Evolutionary conservation across 2,329 filamentous ascomycete genomes (phyloP).

Genomic region (Ascosphaera aggregata): DNA sequence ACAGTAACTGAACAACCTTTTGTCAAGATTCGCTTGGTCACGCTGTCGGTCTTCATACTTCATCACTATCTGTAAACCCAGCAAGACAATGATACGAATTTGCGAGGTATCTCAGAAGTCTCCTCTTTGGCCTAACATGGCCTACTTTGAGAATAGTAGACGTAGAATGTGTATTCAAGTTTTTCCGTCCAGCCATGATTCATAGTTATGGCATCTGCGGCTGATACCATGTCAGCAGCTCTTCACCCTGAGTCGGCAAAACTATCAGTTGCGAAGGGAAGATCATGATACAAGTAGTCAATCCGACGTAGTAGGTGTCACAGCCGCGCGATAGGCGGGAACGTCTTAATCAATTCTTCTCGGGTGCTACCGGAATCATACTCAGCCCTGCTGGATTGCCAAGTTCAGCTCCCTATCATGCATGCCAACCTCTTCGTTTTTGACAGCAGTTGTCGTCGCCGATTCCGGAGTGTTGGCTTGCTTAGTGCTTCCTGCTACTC

Average conservation of each 20-base stretch:
- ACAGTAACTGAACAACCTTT: no score
- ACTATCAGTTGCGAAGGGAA: not conserved
- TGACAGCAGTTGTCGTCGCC: not conserved
- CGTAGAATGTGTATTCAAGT: no score
- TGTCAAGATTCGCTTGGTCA: no score
- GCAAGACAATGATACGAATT: no score
- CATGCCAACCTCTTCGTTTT: not conserved
- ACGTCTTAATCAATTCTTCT: not conserved
- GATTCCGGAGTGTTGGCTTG: constrained; percentile 3
- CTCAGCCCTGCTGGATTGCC: not conserved
- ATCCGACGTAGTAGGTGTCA: not conserved
- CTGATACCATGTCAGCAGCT: not conserved
- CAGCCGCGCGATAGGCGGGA: not conserved
- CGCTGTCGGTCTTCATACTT: no score
- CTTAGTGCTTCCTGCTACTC: constrained; percentile 8
- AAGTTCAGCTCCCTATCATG: not conserved
- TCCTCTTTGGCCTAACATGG: no score
- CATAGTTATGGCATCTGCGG: not conserved
- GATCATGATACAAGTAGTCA: not conserved
- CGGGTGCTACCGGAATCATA: not conserved
- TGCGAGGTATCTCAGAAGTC: no score
- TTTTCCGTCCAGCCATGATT: no score
- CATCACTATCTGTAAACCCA: no score
- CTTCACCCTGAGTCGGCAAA: not conserved
- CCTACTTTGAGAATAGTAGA: no score